These are phyloP conservation scores for Dictyostelium intermedium DNA, from an alignment of 78 protist species.

Conservation along the genomic window DNA sequence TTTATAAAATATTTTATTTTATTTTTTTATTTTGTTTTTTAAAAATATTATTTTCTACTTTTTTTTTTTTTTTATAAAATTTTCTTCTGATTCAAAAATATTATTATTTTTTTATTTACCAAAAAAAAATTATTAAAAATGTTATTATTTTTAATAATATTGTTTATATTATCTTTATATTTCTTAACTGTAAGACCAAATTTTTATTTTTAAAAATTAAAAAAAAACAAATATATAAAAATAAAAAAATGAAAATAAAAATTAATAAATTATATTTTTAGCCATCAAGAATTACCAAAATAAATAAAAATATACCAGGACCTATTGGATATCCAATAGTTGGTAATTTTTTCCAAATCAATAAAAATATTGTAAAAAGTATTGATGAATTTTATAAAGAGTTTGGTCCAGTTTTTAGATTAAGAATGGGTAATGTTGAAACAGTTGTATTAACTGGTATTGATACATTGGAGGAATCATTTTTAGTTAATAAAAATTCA, in stretches of 20 bases:
- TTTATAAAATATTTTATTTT: no score
- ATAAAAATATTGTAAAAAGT: background rate
- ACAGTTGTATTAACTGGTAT: constrained; percentile 26
- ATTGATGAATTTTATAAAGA: background rate
- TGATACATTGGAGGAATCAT: constrained; percentile 4
- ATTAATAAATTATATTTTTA: no score
- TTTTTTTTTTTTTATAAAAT: no score
- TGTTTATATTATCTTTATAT: background rate
- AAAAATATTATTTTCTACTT: no score
- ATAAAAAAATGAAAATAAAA: no score
- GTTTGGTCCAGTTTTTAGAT: background rate
- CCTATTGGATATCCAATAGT: background rate
- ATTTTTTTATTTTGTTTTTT: no score
- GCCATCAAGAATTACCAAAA: background rate
- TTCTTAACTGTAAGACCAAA: background rate
- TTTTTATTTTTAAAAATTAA: no score
- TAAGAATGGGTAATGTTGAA: constrained; percentile 5
- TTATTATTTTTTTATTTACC: no score
- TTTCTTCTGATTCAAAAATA: background rate
- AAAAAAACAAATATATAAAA: no score
- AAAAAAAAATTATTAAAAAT: no score
- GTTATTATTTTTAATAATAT: background rate
- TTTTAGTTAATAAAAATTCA: background rate
- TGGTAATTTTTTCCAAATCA: background rate
- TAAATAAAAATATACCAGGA: background rate